phyloP scores from a whole-genome alignment of 495 filamentous ascomycete genomes.

The Arthonia radiata region DNA sequence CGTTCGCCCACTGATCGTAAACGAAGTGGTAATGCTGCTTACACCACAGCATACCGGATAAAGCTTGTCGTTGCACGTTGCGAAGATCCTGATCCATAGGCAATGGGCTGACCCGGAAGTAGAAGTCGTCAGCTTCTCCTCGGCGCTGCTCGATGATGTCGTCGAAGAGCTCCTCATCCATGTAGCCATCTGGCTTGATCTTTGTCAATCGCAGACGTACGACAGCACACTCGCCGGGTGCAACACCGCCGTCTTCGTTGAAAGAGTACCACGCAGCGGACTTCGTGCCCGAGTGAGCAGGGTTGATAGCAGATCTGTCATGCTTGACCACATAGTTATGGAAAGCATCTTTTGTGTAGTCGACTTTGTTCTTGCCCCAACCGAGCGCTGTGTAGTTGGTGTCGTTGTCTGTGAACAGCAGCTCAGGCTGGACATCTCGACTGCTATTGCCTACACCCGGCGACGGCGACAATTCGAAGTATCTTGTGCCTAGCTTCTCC shows the following conservation, averaged over 20 bases:
- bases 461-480: constrained; percentile 67
- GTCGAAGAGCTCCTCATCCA: constrained; percentile 84
- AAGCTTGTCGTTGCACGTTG: constrained; percentile 84
- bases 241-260: constrained; percentile 64
- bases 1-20: constrained; percentile 93
- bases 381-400: constrained; percentile 53
- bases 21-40: constrained; percentile 94
- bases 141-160: constrained; percentile 67
- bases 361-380: constrained; percentile 41
- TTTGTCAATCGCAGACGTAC: constrained; percentile 74
- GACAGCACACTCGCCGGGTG: constrained; percentile 78
- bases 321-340: constrained; percentile 66
- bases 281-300: constrained; percentile 59
- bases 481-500: constrained; percentile 53
- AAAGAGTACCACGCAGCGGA: constrained; percentile 80
- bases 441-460: constrained; percentile 55
- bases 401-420: constrained; percentile 90
- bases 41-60: constrained; percentile 91
- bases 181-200: constrained; percentile 37
- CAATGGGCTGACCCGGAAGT: constrained; percentile 72
- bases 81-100: constrained; percentile 87
- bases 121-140: constrained; percentile 86
- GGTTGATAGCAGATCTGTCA: constrained; percentile 61
- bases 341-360: constrained; percentile 89
- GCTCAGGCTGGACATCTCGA: constrained; percentile 54